phyloP scores from a whole-genome alignment of 345 rosid genomes.

The Gossypium arboreum region DNA sequence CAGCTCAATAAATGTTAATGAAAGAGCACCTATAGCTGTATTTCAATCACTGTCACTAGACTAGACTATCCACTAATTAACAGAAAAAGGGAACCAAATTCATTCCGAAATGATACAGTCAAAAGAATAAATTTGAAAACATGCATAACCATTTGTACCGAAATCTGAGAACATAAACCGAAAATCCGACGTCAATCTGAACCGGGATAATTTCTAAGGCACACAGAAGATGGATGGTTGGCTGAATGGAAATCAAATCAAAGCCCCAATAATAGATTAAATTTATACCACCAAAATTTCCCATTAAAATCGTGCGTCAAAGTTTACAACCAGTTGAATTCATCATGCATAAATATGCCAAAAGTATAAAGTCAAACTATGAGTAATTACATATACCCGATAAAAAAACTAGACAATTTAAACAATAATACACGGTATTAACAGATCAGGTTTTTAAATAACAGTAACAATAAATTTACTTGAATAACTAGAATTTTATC shows the following conservation, averaged over 20 bases:
- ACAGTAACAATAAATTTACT: not conserved
- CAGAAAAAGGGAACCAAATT: not conserved
- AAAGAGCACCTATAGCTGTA: not conserved
- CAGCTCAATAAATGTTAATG: not conserved
- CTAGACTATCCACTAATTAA: not conserved
- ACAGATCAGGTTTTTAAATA: slow-evolving; percentile 17
- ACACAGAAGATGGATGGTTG: not conserved
- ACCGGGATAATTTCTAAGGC: slow-evolving; percentile 3
- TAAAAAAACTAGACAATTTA: slow-evolving; percentile 23
- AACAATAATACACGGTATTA: slow-evolving; percentile 18
- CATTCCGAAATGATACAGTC: not conserved
- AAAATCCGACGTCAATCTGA: not conserved
- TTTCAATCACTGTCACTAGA: slow-evolving; percentile 9
- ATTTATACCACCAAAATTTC: slow-evolving; percentile 9
- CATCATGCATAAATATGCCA: not conserved
- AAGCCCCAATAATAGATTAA: not conserved
- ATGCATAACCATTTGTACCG: not conserved
- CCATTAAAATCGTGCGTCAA: slow-evolving; percentile 6
- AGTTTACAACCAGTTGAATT: not conserved
- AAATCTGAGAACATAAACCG: slow-evolving; percentile 4
- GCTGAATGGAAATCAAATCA: not conserved
- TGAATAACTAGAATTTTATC: not conserved
- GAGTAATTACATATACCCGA: slow-evolving; percentile 27
- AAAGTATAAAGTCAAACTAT: slow-evolving; percentile 19
- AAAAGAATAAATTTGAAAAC: not conserved